Evolutionary conservation across 2,329 filamentous ascomycete species (phyloP).

Genomic region (Trichoderma sp.): DNA sequence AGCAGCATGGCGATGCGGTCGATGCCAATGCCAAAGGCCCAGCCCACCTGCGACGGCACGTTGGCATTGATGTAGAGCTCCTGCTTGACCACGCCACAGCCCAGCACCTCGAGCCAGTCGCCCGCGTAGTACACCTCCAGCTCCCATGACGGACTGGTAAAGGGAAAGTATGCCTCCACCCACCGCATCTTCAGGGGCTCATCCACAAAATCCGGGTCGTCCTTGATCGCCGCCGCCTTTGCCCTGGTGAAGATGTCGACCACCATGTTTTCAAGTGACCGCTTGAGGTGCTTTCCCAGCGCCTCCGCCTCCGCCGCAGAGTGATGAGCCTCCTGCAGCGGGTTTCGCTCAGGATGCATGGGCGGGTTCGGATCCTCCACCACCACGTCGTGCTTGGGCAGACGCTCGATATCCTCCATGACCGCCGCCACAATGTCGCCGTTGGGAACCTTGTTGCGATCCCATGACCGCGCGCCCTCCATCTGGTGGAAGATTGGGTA

Average conservation of each 20-base stretch:
- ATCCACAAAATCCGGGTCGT: conserved; percentile 48
- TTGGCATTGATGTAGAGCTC: conserved; percentile 73
- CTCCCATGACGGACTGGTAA: conserved; percentile 94
- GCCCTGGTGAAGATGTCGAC: conserved; percentile 83
- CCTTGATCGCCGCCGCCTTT: conserved; percentile 58
- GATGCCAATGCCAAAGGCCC: conserved; percentile 93
- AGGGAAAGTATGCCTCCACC: conserved; percentile 97
- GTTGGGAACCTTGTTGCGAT: conserved; percentile 57
- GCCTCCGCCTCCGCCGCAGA: conserved; percentile 74
- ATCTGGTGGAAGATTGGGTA: conserved; percentile 99
- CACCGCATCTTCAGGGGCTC: conserved; percentile 84
- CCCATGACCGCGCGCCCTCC: conserved; percentile 92
- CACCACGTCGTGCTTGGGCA: conserved; percentile 70
- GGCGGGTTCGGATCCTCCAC: conserved; percentile 83
- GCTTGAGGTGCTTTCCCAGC: conserved; percentile 80
- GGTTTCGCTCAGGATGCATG: conserved; percentile 74
- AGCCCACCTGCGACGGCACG: conserved; percentile 72
- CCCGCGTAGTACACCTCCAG: conserved; percentile 92
- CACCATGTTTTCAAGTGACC: conserved; percentile 84
- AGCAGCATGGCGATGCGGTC: conserved; percentile 97
- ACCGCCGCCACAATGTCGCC: conserved; percentile 63
- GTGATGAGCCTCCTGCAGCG: conserved; percentile 71
- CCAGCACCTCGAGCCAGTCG: conserved; percentile 93
- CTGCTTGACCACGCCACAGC: conserved; percentile 88
- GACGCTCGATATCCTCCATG: conserved; percentile 62